Percentiles rank a stretch among this genome's conserved stretches.
Evolutionary conservation across 495 filamentous ascomycete species (phyloP).

Genomic region (Chaetomium cochliodes): DNA sequence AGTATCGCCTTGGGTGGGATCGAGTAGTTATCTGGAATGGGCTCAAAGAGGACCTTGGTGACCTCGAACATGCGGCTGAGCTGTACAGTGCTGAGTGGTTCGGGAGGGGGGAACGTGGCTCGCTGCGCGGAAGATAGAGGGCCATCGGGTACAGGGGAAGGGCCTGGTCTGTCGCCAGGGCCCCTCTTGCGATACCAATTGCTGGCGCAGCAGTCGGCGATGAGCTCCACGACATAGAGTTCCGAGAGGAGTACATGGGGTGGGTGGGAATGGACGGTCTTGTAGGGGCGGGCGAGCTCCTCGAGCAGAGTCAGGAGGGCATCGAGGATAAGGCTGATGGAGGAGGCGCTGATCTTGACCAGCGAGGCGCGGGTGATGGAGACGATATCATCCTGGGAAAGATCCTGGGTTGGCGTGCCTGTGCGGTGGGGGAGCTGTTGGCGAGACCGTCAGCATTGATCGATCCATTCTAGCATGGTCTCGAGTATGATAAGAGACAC

Average conservation of each 20-base stretch:
- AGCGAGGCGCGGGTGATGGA: conserved; percentile 58
- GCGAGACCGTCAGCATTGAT: conserved; percentile 5
- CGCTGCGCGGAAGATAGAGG: conserved; percentile 30
- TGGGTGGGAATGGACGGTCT: conserved; percentile 44
- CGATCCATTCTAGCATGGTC: neutral
- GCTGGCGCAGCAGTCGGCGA: conserved; percentile 62
- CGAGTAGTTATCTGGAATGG: conserved; percentile 49
- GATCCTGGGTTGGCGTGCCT: conserved; percentile 56
- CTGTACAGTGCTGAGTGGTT: conserved; percentile 41
- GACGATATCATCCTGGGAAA: conserved; percentile 61
- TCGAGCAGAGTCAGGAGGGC: conserved; percentile 53
- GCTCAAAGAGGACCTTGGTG: conserved; percentile 46
- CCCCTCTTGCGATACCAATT: conserved; percentile 48
- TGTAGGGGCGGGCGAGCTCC: conserved; percentile 46
- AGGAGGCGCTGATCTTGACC: conserved; percentile 56
- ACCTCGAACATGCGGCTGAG: conserved; percentile 45
- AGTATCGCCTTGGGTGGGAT: conserved; percentile 48
- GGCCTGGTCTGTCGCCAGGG: conserved; percentile 28
- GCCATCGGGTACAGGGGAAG: conserved; percentile 11
- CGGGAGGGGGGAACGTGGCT: conserved; percentile 30
- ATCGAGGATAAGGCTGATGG: conserved; percentile 55
- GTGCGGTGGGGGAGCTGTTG: conserved; percentile 63
- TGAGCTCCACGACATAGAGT: conserved; percentile 57
- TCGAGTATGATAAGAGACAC: neutral
- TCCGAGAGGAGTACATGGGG: conserved; percentile 58